Conservation (phyloP, 73 alveolate genomes). For the Paramecium octaurelia region DNA sequence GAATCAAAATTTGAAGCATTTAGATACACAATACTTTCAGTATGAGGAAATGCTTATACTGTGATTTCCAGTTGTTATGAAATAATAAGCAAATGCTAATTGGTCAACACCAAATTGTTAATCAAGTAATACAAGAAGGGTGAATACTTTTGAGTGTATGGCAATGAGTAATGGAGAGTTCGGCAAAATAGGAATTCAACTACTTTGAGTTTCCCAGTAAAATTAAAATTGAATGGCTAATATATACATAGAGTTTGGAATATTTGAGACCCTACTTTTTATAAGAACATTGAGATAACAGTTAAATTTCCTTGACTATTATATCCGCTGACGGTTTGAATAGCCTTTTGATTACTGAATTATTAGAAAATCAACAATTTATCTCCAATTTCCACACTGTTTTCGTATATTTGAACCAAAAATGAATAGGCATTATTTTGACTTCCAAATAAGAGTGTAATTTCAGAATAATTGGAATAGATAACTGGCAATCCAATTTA, state of each 20-base stretch:
- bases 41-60: not conserved
- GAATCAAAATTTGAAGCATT: slow-evolving; percentile 10
- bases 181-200: not conserved
- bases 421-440: not conserved
- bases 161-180: not conserved
- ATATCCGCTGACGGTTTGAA: not conserved
- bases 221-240: not conserved
- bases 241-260: not conserved
- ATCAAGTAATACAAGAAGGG: not conserved
- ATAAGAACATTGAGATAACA: not conserved
- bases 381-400: not conserved
- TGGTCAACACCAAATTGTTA: not conserved
- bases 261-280: not conserved
- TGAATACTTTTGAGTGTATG: not conserved
- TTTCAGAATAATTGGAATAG: not conserved
- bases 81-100: not conserved
- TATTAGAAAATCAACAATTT: not conserved
- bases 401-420: not conserved
- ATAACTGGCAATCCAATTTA: not conserved
- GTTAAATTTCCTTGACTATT: not conserved
- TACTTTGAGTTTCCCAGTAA: not conserved
- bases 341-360: not conserved
- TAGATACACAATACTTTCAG: not conserved
- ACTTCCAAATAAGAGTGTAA: not conserved
- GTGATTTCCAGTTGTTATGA: not conserved